Evolutionary conservation across 441 rosid species (phyloP).

Genomic region (Geranium incanum): DNA sequence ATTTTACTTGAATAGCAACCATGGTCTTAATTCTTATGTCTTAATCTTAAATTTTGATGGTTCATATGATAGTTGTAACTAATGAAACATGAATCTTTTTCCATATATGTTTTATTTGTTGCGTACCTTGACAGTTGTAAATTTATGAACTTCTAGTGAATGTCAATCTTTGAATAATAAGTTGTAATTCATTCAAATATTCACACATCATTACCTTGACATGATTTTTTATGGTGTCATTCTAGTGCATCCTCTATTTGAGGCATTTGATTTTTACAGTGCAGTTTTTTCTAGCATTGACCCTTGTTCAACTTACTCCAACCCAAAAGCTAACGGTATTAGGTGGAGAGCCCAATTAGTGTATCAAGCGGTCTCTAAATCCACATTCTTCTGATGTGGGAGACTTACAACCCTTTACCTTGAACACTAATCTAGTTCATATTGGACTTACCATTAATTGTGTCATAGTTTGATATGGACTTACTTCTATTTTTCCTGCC

Average conservation of each 20-base stretch:
- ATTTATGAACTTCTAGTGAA: not conserved
- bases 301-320: too few species aligned
- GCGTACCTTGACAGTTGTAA: slow-evolving; percentile 3
- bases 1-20: slow-evolving; percentile 9
- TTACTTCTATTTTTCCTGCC: slow-evolving; percentile 31
- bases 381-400: too few species aligned
- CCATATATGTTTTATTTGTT: slow-evolving; percentile 7
- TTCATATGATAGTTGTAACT: not conserved
- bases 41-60: slow-evolving; percentile 6
- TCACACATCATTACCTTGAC: not conserved
- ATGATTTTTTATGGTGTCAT: slow-evolving; percentile 6
- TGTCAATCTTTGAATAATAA: slow-evolving; percentile 1
- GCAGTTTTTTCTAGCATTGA: slow-evolving; percentile 14
- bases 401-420: not conserved
- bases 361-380: too few species aligned
- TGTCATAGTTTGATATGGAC: slow-evolving; percentile 16
- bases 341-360: too few species aligned
- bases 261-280: not conserved
- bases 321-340: too few species aligned
- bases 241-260: slow-evolving; percentile 3
- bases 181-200: slow-evolving; percentile 2
- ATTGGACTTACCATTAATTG: slow-evolving; percentile 13
- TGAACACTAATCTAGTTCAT: slow-evolving; percentile 1
- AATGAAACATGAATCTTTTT: slow-evolving; percentile 7
- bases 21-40: not conserved